These are phyloP conservation scores for Vigna reflexopilosa DNA, from an alignment of 306 rosid species.

Conservation along the genomic window DNA sequence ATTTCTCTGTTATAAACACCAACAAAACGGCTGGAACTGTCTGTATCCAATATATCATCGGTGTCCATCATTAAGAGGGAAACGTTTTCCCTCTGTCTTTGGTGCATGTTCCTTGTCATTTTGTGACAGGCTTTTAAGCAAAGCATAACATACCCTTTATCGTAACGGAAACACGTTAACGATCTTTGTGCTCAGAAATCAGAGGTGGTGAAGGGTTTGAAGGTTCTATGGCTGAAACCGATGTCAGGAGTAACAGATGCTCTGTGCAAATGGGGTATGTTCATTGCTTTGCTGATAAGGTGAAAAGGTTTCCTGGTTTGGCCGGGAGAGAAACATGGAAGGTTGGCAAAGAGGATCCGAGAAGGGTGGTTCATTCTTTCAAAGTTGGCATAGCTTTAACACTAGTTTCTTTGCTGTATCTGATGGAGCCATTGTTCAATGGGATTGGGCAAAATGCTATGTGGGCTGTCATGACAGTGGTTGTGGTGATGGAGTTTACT, in stretches of 20 bases:
- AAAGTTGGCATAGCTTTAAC: slow-evolving; percentile 86
- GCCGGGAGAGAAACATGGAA: slow-evolving; percentile 56
- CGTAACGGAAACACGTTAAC: background rate
- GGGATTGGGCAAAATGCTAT: slow-evolving; percentile 75
- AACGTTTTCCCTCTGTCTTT: background rate
- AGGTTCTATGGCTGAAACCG: slow-evolving; percentile 47
- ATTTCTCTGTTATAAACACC: background rate
- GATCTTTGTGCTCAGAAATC: background rate
- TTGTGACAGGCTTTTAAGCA: slow-evolving; percentile 32
- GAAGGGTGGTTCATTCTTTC: slow-evolving; percentile 75
- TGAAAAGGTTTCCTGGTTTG: slow-evolving; percentile 52
- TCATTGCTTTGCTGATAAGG: slow-evolving; percentile 42
- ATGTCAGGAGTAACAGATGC: slow-evolving; percentile 30
- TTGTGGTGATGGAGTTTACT: slow-evolving; percentile 90
- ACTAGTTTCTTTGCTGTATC: slow-evolving; percentile 75
- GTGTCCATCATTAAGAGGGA: slow-evolving; percentile 9
- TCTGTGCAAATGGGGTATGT: background rate
- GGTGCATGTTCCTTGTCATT: slow-evolving; percentile 29
- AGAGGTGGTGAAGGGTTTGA: slow-evolving; percentile 43
- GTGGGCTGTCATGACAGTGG: slow-evolving; percentile 99
- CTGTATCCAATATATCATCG: slow-evolving; percentile 30
- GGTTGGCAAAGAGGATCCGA: slow-evolving; percentile 79
- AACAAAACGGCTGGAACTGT: slow-evolving; percentile 32
- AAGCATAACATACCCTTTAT: slow-evolving; percentile 2
- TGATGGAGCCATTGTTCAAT: slow-evolving; percentile 69